Conservation (phyloP, 331 rosid species). For the Malus hybrid region DNA sequence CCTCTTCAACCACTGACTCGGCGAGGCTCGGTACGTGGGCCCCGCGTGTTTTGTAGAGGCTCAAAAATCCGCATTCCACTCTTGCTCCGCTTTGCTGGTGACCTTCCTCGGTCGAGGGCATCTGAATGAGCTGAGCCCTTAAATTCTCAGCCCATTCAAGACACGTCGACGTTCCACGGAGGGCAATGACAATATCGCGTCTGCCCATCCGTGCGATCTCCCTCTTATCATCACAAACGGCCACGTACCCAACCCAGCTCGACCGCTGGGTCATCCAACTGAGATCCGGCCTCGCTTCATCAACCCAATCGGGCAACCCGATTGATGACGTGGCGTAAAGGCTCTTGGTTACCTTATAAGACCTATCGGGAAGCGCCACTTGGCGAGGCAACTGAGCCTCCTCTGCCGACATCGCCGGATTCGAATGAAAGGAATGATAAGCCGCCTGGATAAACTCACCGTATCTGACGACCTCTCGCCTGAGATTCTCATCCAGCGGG, state of each 20-base stretch:
- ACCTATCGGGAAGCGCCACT: slow-evolving; percentile 46
- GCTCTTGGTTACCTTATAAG: slow-evolving; percentile 68
- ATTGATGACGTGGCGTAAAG: slow-evolving; percentile 80
- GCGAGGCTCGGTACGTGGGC: slow-evolving; percentile 67
- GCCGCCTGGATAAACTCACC: slow-evolving; percentile 93
- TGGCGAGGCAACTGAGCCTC: slow-evolving; percentile 42
- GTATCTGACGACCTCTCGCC: slow-evolving; percentile 78
- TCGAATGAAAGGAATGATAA: slow-evolving; percentile 57
- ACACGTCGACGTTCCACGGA: slow-evolving; percentile 93
- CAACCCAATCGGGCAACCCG: slow-evolving; percentile 77
- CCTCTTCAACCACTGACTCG: slow-evolving; percentile 62
- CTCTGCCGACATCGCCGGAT: slow-evolving; percentile 60
- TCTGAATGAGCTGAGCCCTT: slow-evolving; percentile 48
- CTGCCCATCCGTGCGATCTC: slow-evolving; percentile 83
- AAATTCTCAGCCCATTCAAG: slow-evolving; percentile 94
- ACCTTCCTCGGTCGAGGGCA: background rate
- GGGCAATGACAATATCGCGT: slow-evolving; percentile 74
- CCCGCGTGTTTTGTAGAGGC: slow-evolving; percentile 59
- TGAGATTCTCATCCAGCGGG: slow-evolving; percentile 86
- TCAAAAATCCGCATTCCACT: slow-evolving; percentile 77
- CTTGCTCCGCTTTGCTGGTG: slow-evolving; percentile 14
- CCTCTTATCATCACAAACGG: slow-evolving; percentile 68
- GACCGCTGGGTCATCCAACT: slow-evolving; percentile 98
- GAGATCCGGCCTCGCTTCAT: slow-evolving; percentile 73
- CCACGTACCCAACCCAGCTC: slow-evolving; percentile 87